phyloP scores from a whole-genome alignment of 2,329 filamentous ascomycete species.

The Claviceps maximensis region DNA sequence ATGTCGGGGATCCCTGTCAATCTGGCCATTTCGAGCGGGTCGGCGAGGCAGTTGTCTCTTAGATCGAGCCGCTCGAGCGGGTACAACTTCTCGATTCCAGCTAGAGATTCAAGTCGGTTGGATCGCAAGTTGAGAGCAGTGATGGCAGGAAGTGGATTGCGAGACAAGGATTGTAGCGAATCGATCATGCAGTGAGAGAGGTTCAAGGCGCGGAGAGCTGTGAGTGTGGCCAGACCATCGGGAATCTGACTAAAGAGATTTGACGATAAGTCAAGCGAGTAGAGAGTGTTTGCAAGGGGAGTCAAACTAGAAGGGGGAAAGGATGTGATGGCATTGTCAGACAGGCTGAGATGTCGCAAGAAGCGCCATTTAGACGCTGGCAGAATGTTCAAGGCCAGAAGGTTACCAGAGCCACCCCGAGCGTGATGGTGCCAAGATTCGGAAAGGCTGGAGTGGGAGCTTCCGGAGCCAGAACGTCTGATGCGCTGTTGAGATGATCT shows the following conservation, averaged over 20 bases:
- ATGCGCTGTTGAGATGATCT: slow-evolving; percentile 65
- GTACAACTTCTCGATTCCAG: slow-evolving; percentile 76
- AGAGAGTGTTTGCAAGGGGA: slow-evolving; percentile 75
- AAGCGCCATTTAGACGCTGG: slow-evolving; percentile 91
- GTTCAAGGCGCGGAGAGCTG: slow-evolving; percentile 81
- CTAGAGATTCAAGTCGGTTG: slow-evolving; percentile 76
- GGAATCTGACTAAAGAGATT: slow-evolving; percentile 94
- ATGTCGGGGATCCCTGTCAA: slow-evolving; percentile 86
- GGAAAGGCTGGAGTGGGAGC: slow-evolving; percentile 70
- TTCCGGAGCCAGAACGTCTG: slow-evolving; percentile 77
- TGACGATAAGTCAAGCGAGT: slow-evolving; percentile 81
- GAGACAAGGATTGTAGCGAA: slow-evolving; percentile 73
- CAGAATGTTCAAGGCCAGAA: slow-evolving; percentile 57
- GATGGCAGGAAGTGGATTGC: slow-evolving; percentile 82
- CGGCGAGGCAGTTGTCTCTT: slow-evolving; percentile 79
- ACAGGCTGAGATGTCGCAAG: slow-evolving; percentile 76
- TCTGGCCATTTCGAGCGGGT: slow-evolving; percentile 80
- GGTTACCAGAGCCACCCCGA: slow-evolving; percentile 64
- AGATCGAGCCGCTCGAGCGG: slow-evolving; percentile 85
- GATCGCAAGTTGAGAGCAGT: slow-evolving; percentile 82
- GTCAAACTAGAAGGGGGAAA: slow-evolving; percentile 63
- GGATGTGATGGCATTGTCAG: slow-evolving; percentile 79
- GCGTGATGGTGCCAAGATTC: slow-evolving; percentile 48
- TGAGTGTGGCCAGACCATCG: slow-evolving; percentile 74
- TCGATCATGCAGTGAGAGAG: slow-evolving; percentile 97